These are phyloP conservation scores for Mortierella sp. DNA, from an alignment of 371 early-diverging fungal species.

Conservation along the genomic window DNA sequence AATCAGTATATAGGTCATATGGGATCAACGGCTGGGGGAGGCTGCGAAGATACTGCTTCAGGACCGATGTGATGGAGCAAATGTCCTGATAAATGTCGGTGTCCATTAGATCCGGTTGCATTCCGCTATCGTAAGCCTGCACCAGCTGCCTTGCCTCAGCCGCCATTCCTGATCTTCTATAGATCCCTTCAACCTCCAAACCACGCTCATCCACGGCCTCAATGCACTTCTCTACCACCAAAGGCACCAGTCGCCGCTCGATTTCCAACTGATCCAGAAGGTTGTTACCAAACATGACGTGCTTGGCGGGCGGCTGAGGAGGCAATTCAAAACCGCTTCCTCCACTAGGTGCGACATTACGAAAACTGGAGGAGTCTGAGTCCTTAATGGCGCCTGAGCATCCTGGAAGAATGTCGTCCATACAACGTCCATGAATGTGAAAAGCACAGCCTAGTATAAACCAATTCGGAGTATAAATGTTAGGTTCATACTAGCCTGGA, in stretches of 20 bases:
- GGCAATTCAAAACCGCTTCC: slow-evolving; percentile 24
- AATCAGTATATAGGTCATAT: slow-evolving; percentile 78
- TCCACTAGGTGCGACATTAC: slow-evolving; percentile 27
- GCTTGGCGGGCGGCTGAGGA: slow-evolving; percentile 45
- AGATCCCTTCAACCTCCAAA: slow-evolving; percentile 91
- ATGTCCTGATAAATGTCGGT: slow-evolving; percentile 70
- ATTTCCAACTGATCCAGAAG: slow-evolving; percentile 64
- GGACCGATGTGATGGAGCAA: slow-evolving; percentile 89
- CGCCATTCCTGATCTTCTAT: slow-evolving; percentile 92
- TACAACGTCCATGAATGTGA: slow-evolving; percentile 74
- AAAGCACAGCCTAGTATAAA: slow-evolving; percentile 63
- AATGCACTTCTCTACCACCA: slow-evolving; percentile 83
- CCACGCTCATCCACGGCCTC: slow-evolving; percentile 79
- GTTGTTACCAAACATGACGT: slow-evolving; percentile 72
- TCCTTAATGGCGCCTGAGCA: slow-evolving; percentile 33
- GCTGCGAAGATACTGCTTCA: slow-evolving; percentile 96
- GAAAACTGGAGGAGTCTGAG: slow-evolving; percentile 39
- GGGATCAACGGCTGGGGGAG: slow-evolving; percentile 93
- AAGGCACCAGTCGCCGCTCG: slow-evolving; percentile 76
- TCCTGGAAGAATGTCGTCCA: slow-evolving; percentile 34
- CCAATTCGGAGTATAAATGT: background rate
- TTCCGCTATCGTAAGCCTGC: slow-evolving; percentile 49
- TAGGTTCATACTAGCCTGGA: background rate
- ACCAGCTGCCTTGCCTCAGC: slow-evolving; percentile 81
- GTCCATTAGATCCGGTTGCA: slow-evolving; percentile 66